Base-by-base conservation (phyloP, 305 asterid species). In the Plantago rigida region DNA sequence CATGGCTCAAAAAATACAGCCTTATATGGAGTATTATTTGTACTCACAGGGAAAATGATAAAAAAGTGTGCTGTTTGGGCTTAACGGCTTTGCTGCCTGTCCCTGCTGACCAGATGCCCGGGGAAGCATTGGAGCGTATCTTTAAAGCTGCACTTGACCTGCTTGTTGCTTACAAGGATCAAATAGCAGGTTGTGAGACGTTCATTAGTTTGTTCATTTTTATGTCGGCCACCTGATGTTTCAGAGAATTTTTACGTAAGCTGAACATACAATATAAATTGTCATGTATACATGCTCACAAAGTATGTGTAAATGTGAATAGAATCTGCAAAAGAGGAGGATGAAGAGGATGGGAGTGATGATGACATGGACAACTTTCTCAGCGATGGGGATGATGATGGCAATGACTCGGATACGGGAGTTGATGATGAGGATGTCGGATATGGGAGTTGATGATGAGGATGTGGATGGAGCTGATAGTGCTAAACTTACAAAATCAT, bases 141-240 rank as follows among this genome's bases (percentile, higher is more conserved):
- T 93, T 93, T 69, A 93, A 93, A 84, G 87, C 90, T 28, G 69
- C 82, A 50, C 95, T 93, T 50, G 97, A 93, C 73, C 79, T 93
- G 64, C 99, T 93, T 66, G 94, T 89, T 70, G 96, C 97, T 24
- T 93, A 93, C 68, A 93, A 93, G 79, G 96, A 89, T 53, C 99
- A 93, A 84, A 68, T 93, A 63, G 97, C 95, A 85, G 99, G 99
- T 88, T 69, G 31, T 51, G 59, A 47, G 59, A 36, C 13, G 47
- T 70, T 10, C 52, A 52, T 45, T 42, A 5, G 44, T 36, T 36
- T 36, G 44, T 28, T 39, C 2, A 19, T 39, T 79, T 17, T 26
- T 24, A 2, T 34, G 62, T 11, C 52, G 50, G 57, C 64, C n/a
- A 12, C 47, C 28, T 62, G 4, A 2, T 13, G 58, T 54, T 42